These are phyloP conservation scores for Amanita inopinata DNA, from an alignment of 768 basidiomycete species.

Conservation along the genomic window DNA sequence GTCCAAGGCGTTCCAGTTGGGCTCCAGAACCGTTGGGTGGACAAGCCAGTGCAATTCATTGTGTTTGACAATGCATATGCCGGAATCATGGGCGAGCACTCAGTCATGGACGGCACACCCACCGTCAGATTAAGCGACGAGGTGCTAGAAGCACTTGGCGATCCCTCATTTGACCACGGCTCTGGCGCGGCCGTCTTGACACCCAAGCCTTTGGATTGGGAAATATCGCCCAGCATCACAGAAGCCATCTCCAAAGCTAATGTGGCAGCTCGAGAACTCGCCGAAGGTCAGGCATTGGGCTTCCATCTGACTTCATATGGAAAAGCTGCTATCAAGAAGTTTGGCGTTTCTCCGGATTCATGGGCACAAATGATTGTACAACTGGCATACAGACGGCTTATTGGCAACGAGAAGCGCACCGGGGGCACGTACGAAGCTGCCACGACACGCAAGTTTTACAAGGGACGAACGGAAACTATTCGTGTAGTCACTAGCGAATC, in stretches of 20 bases:
- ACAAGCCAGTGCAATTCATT: conserved; percentile 85
- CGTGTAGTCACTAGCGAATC: conserved; percentile 71
- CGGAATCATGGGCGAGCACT: conserved; percentile 91
- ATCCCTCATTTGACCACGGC: conserved; percentile 58
- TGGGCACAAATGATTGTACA: conserved; percentile 94
- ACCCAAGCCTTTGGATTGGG: conserved; percentile 55
- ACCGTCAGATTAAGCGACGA: conserved; percentile 65
- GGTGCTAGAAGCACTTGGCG: conserved; percentile 49
- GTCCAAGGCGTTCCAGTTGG: conserved; percentile 37
- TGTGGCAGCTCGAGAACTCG: conserved; percentile 43
- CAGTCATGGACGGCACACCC: conserved; percentile 86
- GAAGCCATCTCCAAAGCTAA: conserved; percentile 51
- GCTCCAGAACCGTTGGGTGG: conserved; percentile 76
- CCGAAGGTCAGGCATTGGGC: conserved; percentile 51
- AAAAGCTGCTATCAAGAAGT: conserved; percentile 76
- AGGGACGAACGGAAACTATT: conserved; percentile 93
- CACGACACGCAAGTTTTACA: conserved; percentile 77
- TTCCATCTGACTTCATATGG: conserved; percentile 70
- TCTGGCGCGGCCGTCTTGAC: conserved; percentile 16
- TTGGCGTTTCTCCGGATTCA: conserved; percentile 86
- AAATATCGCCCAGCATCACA: conserved; percentile 35
- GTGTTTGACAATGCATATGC: conserved; percentile 75
- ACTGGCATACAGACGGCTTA: conserved; percentile 72
- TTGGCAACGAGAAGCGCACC: conserved; percentile 39
- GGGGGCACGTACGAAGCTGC: conserved; percentile 94